Evolutionary conservation across 768 basidiomycete genomes (phyloP), one percentile per base, ranked within the genome.

Genomic region (Sarcodon aspratus): DNA sequence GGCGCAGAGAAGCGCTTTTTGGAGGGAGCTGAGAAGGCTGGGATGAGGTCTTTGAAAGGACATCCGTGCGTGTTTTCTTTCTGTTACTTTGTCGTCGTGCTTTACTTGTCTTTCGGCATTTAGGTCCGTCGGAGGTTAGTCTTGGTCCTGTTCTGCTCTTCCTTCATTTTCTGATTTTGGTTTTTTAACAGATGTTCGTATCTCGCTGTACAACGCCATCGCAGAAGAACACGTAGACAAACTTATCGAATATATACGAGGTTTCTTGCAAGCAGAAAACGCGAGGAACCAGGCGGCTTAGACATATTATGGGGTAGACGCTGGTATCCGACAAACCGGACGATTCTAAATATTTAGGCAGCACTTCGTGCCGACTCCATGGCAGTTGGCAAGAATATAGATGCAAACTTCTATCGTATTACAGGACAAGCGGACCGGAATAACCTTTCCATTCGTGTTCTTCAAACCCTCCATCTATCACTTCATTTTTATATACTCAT

Each of bases 21-120:
- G 54, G 71, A 74, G 15, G 90, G 85, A 9, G 94, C 94, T 0
- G 85, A 91, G 59, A 71, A 69, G 55, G 69, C 64, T 50, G 89
- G 87, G 0, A 81, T 98, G 76, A 82, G 80, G 57, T 87, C 86
- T 33, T 66, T 96, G 49, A 94, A 91, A 63, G 96, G 96, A 0
- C 96, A 99, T 70, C 76, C 95, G 80, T 91, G 59, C 55, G 88
- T 69, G 2, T 40, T 33, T 21, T 13, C 13, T 2, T 27, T 27
- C 2, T 8, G 9, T 17, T 27, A 42, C 9, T 42, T 13, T 6
- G 27, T 13, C 27, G 40, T n/a, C 3, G 27, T 13, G 9, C 13
- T 27, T 27, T 17, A 8, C 15, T 9, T 42, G 9, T 33, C 40
- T 12, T 33, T n/a, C 13, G 8, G 18, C 17, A 9, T 34, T 17